phyloP scores from a whole-genome alignment of 805 yeast species.

The Cyberlindnera subsufficiens region DNA sequence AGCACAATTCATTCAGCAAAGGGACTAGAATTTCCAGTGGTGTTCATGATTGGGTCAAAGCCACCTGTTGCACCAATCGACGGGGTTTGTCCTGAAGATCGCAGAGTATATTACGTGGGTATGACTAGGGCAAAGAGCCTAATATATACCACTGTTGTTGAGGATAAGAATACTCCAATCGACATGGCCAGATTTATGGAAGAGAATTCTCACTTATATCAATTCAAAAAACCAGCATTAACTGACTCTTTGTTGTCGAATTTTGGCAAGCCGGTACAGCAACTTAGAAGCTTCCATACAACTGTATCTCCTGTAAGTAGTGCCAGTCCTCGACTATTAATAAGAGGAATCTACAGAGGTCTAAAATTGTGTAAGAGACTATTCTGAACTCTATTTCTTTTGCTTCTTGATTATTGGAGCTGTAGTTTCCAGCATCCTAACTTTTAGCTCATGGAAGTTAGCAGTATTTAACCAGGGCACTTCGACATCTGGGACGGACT shows the following conservation, averaged over 20 bases:
- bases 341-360: neutral
- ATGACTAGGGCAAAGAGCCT: constrained; percentile 52
- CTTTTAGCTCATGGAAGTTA: constrained; percentile 30
- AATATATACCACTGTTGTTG: constrained; percentile 23
- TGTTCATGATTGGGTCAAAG: constrained; percentile 31
- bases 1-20: constrained; percentile 73
- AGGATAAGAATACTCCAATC: neutral
- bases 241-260: constrained; percentile 1
- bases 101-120: constrained; percentile 55
- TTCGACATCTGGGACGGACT: constrained; percentile 29
- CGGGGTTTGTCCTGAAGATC: constrained; percentile 20
- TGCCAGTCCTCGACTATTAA: too few relatives aligned
- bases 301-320: too few relatives aligned
- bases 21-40: constrained; percentile 69
- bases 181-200: neutral
- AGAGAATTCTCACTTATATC: constrained; percentile 1
- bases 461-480: constrained; percentile 42
- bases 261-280: neutral
- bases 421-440: constrained; percentile 39
- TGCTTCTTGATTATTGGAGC: constrained; percentile 33
- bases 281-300: neutral
- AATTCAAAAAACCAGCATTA: constrained; percentile 4
- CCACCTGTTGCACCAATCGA: neutral
- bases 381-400: constrained; percentile 18
- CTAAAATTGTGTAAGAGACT: neutral